Percentiles rank a stretch among this genome's conserved stretches.
Conservation (phyloP, 1,139 yeast genomes). For the Sugiyamaella japonica region DNA sequence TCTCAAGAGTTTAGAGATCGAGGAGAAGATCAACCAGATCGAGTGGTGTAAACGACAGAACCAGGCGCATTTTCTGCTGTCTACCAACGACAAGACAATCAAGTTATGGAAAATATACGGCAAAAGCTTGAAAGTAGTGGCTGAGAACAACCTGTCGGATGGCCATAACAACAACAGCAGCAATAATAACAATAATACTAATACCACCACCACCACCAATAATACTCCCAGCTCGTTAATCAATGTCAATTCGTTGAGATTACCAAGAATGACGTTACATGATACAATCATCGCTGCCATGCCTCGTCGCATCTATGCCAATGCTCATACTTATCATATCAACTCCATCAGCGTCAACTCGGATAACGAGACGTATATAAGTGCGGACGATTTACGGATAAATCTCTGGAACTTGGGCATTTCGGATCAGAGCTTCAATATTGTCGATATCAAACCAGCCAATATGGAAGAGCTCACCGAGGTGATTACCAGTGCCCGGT, state of each 20-base stretch:
- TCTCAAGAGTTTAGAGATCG: constrained; percentile 91
- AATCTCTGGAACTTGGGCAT: constrained; percentile 95
- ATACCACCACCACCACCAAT: not conserved
- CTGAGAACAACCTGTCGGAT: constrained; percentile 80
- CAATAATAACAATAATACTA: constrained; percentile 15
- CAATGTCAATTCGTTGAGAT: constrained; percentile 50
- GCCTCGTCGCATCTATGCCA: constrained; percentile 87
- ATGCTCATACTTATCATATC: constrained; percentile 98
- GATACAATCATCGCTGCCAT: constrained; percentile 95
- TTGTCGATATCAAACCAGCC: constrained; percentile 96
- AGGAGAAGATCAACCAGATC: constrained; percentile 96
- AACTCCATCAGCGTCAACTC: constrained; percentile 92
- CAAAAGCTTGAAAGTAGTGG: constrained; percentile 85
- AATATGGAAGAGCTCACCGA: constrained; percentile 99
- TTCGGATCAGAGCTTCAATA: constrained; percentile 91
- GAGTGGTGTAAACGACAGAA: constrained; percentile 92
- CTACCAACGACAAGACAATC: constrained; percentile 96
- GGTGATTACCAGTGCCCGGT: constrained; percentile 96
- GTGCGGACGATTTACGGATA: constrained; percentile 92
- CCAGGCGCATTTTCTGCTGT: constrained; percentile 81
- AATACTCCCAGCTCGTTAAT: constrained; percentile 31
- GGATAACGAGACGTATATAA: constrained; percentile 93
- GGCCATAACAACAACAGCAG: constrained; percentile 22
- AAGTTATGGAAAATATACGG: constrained; percentile 96
- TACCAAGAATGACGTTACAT: constrained; percentile 87